Conservation (phyloP, 306 rosid genomes). For the Vigna trinervia region DNA sequence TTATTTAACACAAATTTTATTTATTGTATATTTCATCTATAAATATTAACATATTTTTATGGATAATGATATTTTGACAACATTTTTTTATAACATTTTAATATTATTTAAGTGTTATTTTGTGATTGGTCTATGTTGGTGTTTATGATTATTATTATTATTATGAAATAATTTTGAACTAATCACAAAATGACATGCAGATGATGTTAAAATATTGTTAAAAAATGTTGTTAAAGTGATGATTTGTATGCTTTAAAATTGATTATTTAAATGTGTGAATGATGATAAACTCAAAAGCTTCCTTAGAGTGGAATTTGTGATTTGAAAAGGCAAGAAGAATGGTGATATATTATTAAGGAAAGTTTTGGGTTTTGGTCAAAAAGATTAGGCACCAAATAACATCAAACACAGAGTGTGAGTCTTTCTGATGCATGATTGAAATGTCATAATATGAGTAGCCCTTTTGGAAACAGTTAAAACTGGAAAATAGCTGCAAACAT, state of each 20-base stretch:
- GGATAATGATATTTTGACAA: no score
- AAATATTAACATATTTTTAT: no score
- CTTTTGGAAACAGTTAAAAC: conserved; percentile 37
- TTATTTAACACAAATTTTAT: no score
- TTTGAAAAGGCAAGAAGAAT: not conserved
- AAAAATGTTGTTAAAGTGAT: no score
- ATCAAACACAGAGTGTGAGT: conserved; percentile 26
- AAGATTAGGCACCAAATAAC: conserved; percentile 29
- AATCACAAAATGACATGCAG: no score
- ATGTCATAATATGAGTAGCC: conserved; percentile 16
- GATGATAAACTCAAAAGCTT: not conserved
- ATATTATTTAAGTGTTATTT: no score
- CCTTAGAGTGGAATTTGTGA: conserved; percentile 31
- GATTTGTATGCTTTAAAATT: conserved; percentile 11
- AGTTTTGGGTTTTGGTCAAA: conserved; percentile 11
- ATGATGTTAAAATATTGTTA: no score
- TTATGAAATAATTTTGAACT: no score
- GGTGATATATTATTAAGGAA: not conserved
- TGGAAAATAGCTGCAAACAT: conserved; percentile 9
- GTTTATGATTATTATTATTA: no score
- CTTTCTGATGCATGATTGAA: conserved; percentile 16
- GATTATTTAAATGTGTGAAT: not conserved
- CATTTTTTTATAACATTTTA: no score
- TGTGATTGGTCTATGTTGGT: no score
- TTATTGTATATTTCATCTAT: no score